Evolutionary conservation across 164 flowering plant genomes (phyloP).

Genomic region (Nymphaea colorata): DNA sequence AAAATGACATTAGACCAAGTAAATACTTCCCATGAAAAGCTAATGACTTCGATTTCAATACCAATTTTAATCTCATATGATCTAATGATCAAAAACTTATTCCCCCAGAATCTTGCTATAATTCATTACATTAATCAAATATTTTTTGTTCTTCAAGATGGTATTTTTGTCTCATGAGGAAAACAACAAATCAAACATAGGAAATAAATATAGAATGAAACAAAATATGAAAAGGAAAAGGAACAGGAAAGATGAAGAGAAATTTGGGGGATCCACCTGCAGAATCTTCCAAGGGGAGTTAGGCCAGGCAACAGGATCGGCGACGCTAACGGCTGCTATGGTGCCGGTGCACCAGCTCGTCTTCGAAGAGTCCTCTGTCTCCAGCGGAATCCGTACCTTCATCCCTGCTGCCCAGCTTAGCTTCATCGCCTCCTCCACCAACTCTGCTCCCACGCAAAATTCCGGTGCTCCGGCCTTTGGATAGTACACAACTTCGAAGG

Average conservation of each 20-base stretch:
- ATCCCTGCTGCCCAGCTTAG: constrained; percentile 37
- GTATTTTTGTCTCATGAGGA: too few relatives aligned
- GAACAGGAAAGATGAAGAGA: too few relatives aligned
- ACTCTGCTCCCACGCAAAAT: constrained; percentile 53
- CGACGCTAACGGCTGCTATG: constrained; percentile 14
- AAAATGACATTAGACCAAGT: too few relatives aligned
- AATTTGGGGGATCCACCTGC: constrained; percentile 25
- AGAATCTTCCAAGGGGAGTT: constrained; percentile 71
- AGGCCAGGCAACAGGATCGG: constrained; percentile 27
- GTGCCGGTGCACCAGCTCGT: constrained; percentile 51
- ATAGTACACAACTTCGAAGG: constrained; percentile 56
- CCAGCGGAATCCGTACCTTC: constrained; percentile 56
- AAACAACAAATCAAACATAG: too few relatives aligned
- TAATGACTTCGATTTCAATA: too few relatives aligned
- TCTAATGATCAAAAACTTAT: too few relatives aligned
- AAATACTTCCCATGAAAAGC: too few relatives aligned
- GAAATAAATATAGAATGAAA: not conserved
- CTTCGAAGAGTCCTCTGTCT: constrained; percentile 51
- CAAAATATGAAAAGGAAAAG: too few relatives aligned
- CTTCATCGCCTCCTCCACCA: constrained; percentile 35
- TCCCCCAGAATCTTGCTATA: too few relatives aligned
- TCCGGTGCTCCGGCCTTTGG: constrained; percentile 48
- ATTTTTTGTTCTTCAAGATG: too few relatives aligned
- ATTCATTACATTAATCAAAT: too few relatives aligned
- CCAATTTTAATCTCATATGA: too few relatives aligned